A percentile compares a stretch with the other conserved stretches of the same genome.
phyloP scores from a whole-genome alignment of 306 rosid species.

The Vigna mungo region DNA sequence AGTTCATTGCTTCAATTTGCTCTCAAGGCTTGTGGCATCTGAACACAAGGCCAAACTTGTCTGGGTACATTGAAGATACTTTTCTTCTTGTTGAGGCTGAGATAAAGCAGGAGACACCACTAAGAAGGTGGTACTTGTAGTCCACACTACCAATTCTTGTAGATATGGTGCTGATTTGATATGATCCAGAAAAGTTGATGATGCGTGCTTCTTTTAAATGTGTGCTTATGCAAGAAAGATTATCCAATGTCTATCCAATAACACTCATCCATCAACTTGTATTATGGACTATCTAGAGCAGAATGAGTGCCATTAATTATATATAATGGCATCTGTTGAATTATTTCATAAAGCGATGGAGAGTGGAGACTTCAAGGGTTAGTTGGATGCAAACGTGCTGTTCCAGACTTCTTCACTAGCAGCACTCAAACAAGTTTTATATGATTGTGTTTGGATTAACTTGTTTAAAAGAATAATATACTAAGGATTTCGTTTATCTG shows the following conservation, averaged over 20 bases:
- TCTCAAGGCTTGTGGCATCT: constrained; percentile 14
- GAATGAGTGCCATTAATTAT: constrained; percentile 31
- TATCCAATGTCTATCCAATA: constrained; percentile 40
- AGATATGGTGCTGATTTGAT: constrained; percentile 35
- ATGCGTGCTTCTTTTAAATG: constrained; percentile 37
- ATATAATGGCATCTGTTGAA: constrained; percentile 41
- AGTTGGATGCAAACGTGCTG: constrained; percentile 22
- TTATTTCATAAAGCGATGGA: constrained; percentile 30
- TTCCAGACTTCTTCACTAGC: constrained; percentile 3
- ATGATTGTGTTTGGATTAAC: background rate
- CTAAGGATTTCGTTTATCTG: no score
- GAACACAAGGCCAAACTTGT: constrained; percentile 40
- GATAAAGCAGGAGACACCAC: constrained; percentile 49
- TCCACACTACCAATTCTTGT: constrained; percentile 30
- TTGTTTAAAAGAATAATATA: background rate
- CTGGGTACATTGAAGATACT: constrained; percentile 41
- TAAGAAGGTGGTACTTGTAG: constrained; percentile 37
- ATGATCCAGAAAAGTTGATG: constrained; percentile 32
- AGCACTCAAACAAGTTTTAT: background rate
- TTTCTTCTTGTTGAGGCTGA: constrained; percentile 22
- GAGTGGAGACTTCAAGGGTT: constrained; percentile 11
- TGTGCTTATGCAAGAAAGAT: constrained; percentile 31
- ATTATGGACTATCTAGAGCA: constrained; percentile 26
- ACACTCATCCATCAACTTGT: constrained; percentile 15
- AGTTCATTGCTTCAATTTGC: constrained; percentile 43